These are phyloP conservation scores for Sporormia fimetaria DNA, from an alignment of 495 filamentous ascomycete species.

Conservation along the genomic window DNA sequence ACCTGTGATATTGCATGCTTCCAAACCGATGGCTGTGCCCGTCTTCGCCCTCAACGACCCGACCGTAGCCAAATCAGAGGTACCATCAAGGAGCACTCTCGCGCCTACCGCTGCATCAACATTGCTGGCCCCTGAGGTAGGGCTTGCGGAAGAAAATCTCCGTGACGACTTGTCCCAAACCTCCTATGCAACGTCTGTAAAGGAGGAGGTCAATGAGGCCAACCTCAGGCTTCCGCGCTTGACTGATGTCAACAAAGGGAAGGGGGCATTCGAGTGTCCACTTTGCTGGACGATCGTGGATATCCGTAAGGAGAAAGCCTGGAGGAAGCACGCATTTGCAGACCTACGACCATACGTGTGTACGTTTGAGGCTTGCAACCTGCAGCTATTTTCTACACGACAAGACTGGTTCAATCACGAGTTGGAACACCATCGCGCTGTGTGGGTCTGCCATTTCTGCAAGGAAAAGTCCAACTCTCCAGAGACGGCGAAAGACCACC, in stretches of 20 bases:
- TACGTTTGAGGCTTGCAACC: slow-evolving; percentile 1
- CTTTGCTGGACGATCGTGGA: slow-evolving; percentile 13
- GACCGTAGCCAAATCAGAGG: too few species aligned
- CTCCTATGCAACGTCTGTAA: slow-evolving; percentile 8
- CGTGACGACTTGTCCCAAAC: slow-evolving; percentile 6
- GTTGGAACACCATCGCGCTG: slow-evolving; percentile 1
- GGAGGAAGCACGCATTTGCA: slow-evolving; percentile 6
- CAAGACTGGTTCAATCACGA: slow-evolving; percentile 5
- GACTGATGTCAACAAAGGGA: slow-evolving; percentile 1
- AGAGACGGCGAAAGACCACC: too few species aligned
- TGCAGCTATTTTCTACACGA: slow-evolving; percentile 1
- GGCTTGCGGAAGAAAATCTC: background rate
- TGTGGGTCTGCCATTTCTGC: slow-evolving; percentile 3
- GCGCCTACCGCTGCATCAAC: slow-evolving; percentile 20
- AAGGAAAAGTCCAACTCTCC: slow-evolving; percentile 1
- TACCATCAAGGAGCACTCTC: slow-evolving; percentile 2
- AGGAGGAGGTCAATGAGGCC: slow-evolving; percentile 3
- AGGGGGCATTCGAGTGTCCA: slow-evolving; percentile 15
- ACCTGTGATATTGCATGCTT: too few species aligned
- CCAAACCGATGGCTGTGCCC: too few species aligned
- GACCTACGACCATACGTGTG: slow-evolving; percentile 6
- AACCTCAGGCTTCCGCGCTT: slow-evolving; percentile 1
- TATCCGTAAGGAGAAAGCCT: slow-evolving; percentile 2
- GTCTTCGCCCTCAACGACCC: too few species aligned
- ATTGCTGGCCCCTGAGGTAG: slow-evolving; percentile 2